These are phyloP conservation scores for Chlamydomonas incerta DNA, from an alignment of 139 green algal species.

Conservation along the genomic window DNA sequence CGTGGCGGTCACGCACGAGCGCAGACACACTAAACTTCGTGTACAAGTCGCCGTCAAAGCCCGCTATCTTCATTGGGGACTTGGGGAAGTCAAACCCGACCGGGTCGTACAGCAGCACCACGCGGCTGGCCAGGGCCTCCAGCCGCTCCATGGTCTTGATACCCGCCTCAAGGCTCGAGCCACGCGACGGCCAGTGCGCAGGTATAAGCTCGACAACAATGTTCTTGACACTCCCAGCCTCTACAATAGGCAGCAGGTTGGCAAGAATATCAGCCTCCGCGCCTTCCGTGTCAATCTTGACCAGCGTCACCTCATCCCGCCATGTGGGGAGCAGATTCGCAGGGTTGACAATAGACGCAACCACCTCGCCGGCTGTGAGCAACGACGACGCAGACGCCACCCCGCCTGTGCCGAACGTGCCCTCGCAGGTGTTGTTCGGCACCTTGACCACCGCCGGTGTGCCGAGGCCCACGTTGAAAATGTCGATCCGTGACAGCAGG, in stretches of 20 bases:
- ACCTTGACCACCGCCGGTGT: not conserved
- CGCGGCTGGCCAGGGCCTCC: not conserved
- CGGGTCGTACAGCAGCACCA: not conserved
- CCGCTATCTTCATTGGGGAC: too few relatives aligned
- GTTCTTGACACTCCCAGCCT: not conserved
- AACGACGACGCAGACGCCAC: too few relatives aligned
- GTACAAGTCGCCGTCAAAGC: not conserved
- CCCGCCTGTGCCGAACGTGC: too few relatives aligned
- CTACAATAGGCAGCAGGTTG: not conserved
- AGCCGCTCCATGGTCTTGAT: not conserved
- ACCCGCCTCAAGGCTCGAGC: not conserved
- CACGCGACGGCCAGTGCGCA: not conserved
- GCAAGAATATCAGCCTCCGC: not conserved
- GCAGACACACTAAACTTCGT: not conserved
- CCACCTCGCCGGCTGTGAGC: too few relatives aligned
- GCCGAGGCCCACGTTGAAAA: not conserved
- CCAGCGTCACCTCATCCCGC: not conserved
- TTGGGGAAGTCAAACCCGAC: not conserved
- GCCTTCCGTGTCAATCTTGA: not conserved
- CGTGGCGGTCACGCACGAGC: not conserved
- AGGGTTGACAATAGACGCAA: too few relatives aligned
- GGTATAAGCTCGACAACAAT: not conserved
- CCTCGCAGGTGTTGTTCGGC: not conserved
- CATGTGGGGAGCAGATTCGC: too few relatives aligned
- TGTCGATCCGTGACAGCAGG: not conserved